Base-by-base conservation (phyloP, 371 early-diverging fungal genomes). In the Mortierella sp. region DNA sequence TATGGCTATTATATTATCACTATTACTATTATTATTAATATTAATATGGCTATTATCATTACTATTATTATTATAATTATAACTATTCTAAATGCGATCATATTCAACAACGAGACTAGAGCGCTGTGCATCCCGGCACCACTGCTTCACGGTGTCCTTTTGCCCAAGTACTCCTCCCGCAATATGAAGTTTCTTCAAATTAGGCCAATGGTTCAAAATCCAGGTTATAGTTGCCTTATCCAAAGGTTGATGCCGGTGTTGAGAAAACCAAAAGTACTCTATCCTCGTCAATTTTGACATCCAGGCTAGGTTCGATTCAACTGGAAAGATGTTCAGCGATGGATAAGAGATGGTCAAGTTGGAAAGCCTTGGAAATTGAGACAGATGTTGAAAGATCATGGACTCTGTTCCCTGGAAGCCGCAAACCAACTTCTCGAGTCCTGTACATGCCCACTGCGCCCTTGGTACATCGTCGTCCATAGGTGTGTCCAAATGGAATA, bases 201-300 rank as follows among this genome's bases (percentile, higher is more conserved):
- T 52, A 0, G 80, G 80, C 80, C 80, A 79, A 49, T 74, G 64
- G 3, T 43, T 39, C 37, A 79, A 47, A 20, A 79, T 71, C 80
- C 75, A 74, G 5, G 51, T 35, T 14, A 79, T 43, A 10, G 72
- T 60, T 9, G 26, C n/a, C 30, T 55, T 58, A 14, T 75, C 69
- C 52, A 79, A 37, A 1, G 72, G 61, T 1, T 54, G 49, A 54
- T 78, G 67, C 35, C 80, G 62, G 16, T 51, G 37, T 39, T 67
- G 75, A n/a, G 66, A 60, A 47, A 74, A 79, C 80, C 80, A 75
- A 57, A 79, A 79, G 45, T 74, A 79, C 51, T 79, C 68, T 64
- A 79, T 71, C 72, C 52, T 55, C 0, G 70, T 74, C 49, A 57
- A 70, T 28, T 65, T 74, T 8, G 39, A 62, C 65, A 79, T 65